A percentile compares a stretch with the other conserved stretches of the same genome.
phyloP scores from a whole-genome alignment of 345 rosid genomes.

The Hypericum androsaemum region DNA sequence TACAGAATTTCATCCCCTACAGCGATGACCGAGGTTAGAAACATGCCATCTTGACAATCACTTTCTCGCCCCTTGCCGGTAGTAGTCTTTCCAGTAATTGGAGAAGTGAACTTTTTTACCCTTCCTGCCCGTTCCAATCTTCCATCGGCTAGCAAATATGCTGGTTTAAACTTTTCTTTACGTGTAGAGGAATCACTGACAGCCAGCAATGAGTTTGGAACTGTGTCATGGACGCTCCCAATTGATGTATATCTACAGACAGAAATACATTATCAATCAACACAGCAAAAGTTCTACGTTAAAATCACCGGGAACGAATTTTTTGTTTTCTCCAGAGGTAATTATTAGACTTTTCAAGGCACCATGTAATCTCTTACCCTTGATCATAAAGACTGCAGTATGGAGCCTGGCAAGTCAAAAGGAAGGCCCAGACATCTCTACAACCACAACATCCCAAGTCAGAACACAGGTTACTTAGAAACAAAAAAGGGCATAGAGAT shows the following conservation, averaged over 20 bases:
- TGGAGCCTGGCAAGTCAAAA: conserved; percentile 79
- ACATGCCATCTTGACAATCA: conserved; percentile 32
- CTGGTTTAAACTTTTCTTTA: conserved; percentile 73
- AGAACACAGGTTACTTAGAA: not conserved
- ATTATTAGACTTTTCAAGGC: conserved; percentile 9
- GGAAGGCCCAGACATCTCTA: conserved; percentile 99
- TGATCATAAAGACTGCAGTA: conserved; percentile 96
- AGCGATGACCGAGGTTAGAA: conserved; percentile 56
- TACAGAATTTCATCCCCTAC: conserved; percentile 99
- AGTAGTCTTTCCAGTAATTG: conserved; percentile 13
- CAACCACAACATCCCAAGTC: conserved; percentile 19
- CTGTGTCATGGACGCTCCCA: conserved; percentile 88
- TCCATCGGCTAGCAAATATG: conserved; percentile 92
- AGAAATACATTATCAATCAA: no score
- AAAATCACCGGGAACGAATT: no score
- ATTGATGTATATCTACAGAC: conserved; percentile 76
- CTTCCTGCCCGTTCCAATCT: conserved; percentile 98
- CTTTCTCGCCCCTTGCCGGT: conserved; percentile 26
- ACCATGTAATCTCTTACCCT: conserved; percentile 45
- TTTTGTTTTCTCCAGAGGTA: no score
- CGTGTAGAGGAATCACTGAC: conserved; percentile 31
- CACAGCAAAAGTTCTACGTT: no score
- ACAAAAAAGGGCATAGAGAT: no score
- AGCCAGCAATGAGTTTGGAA: conserved; percentile 69
- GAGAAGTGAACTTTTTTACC: conserved; percentile 41